These are phyloP conservation scores for Termitomyces bulborhizus DNA, from an alignment of 768 basidiomycete species.

Conservation along the genomic window DNA sequence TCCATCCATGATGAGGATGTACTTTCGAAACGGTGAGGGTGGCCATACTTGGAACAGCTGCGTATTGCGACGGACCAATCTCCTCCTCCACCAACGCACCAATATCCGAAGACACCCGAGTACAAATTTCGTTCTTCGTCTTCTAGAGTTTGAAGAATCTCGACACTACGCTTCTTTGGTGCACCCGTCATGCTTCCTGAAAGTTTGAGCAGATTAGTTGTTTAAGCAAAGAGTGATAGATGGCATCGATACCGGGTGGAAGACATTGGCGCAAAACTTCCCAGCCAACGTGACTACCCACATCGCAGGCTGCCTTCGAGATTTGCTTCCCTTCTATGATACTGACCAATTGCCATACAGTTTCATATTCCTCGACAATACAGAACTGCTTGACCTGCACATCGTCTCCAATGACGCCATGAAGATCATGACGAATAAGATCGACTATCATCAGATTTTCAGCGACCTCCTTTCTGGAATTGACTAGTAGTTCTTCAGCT, in stretches of 20 bases:
- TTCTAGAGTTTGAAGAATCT: conserved; percentile 81
- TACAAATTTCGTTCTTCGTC: conserved; percentile 69
- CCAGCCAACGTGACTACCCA: conserved; percentile 60
- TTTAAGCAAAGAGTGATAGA: background rate
- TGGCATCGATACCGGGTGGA: conserved; percentile 65
- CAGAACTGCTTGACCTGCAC: conserved; percentile 86
- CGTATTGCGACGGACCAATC: conserved; percentile 96
- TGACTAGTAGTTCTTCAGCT: conserved; percentile 56
- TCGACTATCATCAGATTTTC: conserved; percentile 99
- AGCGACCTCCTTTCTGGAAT: conserved; percentile 83
- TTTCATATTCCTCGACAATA: conserved; percentile 84
- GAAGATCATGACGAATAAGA: conserved; percentile 88
- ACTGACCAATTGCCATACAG: conserved; percentile 93
- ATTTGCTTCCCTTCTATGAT: conserved; percentile 70
- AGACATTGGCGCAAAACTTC: conserved; percentile 73
- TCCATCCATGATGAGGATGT: conserved; percentile 26
- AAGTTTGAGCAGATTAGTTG: background rate
- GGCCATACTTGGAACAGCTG: conserved; percentile 76
- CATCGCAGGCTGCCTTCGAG: conserved; percentile 21
- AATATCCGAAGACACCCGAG: conserved; percentile 92
- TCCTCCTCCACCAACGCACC: conserved; percentile 80
- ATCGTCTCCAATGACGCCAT: conserved; percentile 74
- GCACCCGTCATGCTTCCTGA: conserved; percentile 96
- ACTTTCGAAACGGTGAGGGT: background rate
- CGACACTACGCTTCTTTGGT: conserved; percentile 90